Conservation (phyloP, 2,329 filamentous ascomycete species). For the Simplicillium aogashimaense region DNA sequence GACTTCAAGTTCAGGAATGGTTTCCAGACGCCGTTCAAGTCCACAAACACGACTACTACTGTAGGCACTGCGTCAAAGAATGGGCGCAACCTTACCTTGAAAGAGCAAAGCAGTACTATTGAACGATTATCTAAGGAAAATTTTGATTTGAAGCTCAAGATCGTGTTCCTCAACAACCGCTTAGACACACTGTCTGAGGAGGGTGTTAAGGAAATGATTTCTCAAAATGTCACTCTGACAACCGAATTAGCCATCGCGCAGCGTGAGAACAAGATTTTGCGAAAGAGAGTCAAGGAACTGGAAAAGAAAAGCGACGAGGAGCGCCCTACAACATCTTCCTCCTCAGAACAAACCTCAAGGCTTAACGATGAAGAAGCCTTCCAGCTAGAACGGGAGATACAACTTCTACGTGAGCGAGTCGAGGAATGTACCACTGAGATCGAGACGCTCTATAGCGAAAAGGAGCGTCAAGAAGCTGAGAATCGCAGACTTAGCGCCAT, state of each 20-base stretch:
- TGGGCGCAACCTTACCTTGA: conserved; percentile 72
- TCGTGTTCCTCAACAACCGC: conserved; percentile 92
- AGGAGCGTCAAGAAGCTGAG: conserved; percentile 69
- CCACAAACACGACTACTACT: conserved; percentile 35
- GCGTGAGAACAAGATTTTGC: conserved; percentile 79
- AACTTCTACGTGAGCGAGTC: conserved; percentile 74
- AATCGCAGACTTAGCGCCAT: conserved; percentile 80
- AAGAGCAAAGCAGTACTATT: conserved; percentile 96
- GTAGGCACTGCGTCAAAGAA: conserved; percentile 40
- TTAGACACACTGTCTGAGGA: conserved; percentile 91
- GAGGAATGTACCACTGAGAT: conserved; percentile 79
- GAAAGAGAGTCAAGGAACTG: conserved; percentile 73
- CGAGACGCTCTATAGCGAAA: conserved; percentile 71
- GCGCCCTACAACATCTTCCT: conserved; percentile 50
- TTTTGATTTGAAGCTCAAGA: conserved; percentile 93
- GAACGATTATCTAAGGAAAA: conserved; percentile 96
- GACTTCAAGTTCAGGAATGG: conserved; percentile 74
- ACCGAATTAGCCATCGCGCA: conserved; percentile 81
- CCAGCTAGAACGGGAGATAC: conserved; percentile 75
- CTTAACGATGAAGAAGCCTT: conserved; percentile 50
- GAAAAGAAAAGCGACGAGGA: conserved; percentile 65
- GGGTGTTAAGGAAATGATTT: conserved; percentile 95
- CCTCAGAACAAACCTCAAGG: conserved; percentile 46
- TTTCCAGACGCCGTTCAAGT: conserved; percentile 47
- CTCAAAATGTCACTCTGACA: conserved; percentile 91